A percentile compares a stretch with the other conserved stretches of the same genome.
Evolutionary conservation across 208 protist genomes (phyloP).

Genomic region (Trichomonas tenax): DNA sequence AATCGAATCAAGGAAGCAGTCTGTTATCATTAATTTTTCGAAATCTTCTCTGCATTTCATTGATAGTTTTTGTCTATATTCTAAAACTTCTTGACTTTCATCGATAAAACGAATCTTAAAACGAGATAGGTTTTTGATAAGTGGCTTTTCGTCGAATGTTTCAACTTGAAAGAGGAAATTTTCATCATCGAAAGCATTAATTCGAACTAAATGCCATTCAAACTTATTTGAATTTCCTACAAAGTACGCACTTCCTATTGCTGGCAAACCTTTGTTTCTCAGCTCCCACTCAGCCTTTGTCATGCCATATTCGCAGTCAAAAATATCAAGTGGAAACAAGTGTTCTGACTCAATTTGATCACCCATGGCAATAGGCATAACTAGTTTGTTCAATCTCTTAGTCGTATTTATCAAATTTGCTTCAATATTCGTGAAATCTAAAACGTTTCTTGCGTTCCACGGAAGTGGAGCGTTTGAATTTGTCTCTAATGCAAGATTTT

Average conservation of each 20-base stretch:
- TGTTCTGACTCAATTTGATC: not conserved
- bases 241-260: not conserved
- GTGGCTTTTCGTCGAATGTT: not conserved
- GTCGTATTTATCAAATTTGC: not conserved
- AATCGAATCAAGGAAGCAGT: not conserved
- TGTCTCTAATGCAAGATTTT: not conserved
- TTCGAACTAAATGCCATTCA: not conserved
- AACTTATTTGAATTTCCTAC: not conserved
- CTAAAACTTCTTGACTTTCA: not conserved
- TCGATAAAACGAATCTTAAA: not conserved
- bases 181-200: not conserved
- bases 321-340: not conserved
- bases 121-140: not conserved
- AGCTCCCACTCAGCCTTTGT: not conserved
- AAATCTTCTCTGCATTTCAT: not conserved
- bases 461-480: not conserved
- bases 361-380: not conserved
- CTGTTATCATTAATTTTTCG: not conserved
- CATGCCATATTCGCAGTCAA: not conserved
- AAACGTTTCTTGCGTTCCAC: not conserved
- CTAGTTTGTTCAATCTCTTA: not conserved
- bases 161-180: not conserved
- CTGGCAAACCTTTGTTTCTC: not conserved
- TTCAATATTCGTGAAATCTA: not conserved
- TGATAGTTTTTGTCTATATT: not conserved